A percentile compares a stretch with the other conserved stretches of the same genome.
phyloP scores from a whole-genome alignment of 192 early-diverging fungal genomes.

The Linnemannia zychae region DNA sequence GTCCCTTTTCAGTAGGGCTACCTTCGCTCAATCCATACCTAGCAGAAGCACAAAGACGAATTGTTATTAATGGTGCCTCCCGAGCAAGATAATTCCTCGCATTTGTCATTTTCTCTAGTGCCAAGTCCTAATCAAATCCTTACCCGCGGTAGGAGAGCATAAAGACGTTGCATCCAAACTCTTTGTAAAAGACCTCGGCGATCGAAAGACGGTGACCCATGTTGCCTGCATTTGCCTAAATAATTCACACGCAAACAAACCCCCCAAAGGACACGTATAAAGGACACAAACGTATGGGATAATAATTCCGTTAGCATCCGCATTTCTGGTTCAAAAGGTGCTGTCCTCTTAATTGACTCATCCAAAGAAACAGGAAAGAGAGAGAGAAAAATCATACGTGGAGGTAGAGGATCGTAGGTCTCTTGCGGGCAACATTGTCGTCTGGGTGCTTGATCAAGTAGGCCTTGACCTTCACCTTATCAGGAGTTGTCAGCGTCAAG shows the following conservation, averaged over 20 bases:
- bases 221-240: constrained; percentile 95
- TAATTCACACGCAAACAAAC: constrained; percentile 11
- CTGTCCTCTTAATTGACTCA: neutral
- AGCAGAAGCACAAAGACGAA: constrained; percentile 3
- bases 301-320: neutral
- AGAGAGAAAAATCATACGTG: constrained; percentile 74
- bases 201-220: constrained; percentile 98
- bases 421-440: constrained; percentile 64
- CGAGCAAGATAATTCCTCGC: neutral
- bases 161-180: constrained; percentile 86
- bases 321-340: neutral
- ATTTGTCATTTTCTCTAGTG: neutral
- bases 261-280: neutral
- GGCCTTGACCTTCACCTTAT: constrained; percentile 83
- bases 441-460: constrained; percentile 80
- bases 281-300: neutral
- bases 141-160: constrained; percentile 99
- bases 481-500: constrained; percentile 79
- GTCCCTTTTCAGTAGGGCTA: constrained; percentile 85
- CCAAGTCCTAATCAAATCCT: neutral
- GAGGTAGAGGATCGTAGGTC: constrained; percentile 88
- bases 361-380: neutral
- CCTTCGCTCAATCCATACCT: constrained; percentile 94
- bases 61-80: neutral
- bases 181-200: constrained; percentile 78